Conservation (phyloP, 78 protist species). For the Isochrysis galbana region DNA sequence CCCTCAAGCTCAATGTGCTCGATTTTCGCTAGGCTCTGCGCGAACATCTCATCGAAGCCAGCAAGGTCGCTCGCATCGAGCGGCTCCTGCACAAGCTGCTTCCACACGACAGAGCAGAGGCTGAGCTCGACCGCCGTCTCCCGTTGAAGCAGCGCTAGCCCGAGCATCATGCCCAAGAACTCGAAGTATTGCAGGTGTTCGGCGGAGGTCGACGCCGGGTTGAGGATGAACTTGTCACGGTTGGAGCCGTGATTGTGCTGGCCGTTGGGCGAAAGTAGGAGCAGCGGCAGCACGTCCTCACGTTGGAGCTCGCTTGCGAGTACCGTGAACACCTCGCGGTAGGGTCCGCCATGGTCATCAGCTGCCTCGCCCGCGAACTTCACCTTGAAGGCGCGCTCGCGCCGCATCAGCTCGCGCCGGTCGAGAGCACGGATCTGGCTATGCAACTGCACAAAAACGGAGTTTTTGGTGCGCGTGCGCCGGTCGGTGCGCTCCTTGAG, state of each 20-base stretch:
- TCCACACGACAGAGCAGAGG: conserved; percentile 17
- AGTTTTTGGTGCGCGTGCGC: background rate
- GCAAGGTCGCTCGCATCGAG: background rate
- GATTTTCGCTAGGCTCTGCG: background rate
- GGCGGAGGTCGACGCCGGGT: conserved; percentile 34
- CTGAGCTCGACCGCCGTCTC: background rate
- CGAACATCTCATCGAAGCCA: background rate
- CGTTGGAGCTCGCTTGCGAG: conserved; percentile 42
- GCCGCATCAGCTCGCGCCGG: background rate
- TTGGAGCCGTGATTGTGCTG: conserved; percentile 1
- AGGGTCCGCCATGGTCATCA: conserved; percentile 55
- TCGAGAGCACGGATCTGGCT: background rate
- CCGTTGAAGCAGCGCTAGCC: background rate
- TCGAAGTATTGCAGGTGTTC: background rate
- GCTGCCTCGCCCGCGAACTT: conserved; percentile 55
- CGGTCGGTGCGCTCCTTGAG: conserved; percentile 1
- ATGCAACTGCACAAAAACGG: background rate
- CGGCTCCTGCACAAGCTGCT: conserved; percentile 53
- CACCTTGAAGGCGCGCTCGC: conserved; percentile 6
- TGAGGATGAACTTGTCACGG: background rate
- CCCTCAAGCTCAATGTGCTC: background rate
- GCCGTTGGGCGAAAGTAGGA: background rate
- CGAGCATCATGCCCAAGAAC: background rate
- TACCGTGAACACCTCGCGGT: conserved; percentile 44
- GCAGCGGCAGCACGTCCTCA: background rate